phyloP scores from a whole-genome alignment of 1,139 yeast species.

The Saccharomyces pastorianus region DNA sequence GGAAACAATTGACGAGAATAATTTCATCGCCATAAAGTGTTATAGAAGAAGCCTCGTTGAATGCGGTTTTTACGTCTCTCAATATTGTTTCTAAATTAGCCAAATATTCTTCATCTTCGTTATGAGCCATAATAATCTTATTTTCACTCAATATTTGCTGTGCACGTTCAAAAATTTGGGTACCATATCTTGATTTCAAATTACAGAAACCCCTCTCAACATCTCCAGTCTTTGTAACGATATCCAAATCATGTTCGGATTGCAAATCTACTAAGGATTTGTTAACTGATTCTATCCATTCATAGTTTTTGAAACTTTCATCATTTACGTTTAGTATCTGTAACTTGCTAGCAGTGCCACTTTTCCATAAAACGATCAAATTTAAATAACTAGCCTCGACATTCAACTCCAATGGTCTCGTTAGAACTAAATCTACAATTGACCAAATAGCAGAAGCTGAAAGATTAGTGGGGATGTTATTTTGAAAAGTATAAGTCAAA shows the following conservation, averaged over 20 bases:
- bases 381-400: slow-evolving; percentile 16
- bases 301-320: slow-evolving; percentile 17
- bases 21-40: slow-evolving; percentile 26
- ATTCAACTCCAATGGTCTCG: slow-evolving; percentile 24
- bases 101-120: slow-evolving; percentile 19
- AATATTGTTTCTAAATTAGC: slow-evolving; percentile 27
- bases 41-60: slow-evolving; percentile 47
- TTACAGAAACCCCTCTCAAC: slow-evolving; percentile 16
- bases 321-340: slow-evolving; percentile 32
- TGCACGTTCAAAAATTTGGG: slow-evolving; percentile 19
- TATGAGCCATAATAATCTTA: slow-evolving; percentile 15
- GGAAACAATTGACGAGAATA: slow-evolving; percentile 23
- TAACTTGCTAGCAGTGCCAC: slow-evolving; percentile 48
- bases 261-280: slow-evolving; percentile 23
- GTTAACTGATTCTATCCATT: slow-evolving; percentile 29
- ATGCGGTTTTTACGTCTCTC: slow-evolving; percentile 52
- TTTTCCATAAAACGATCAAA: slow-evolving; percentile 50
- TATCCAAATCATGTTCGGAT: slow-evolving; percentile 15
- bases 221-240: slow-evolving; percentile 13
- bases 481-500: slow-evolving; percentile 6
- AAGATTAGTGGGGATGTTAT: slow-evolving; percentile 19
- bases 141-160: slow-evolving; percentile 22
- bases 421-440: slow-evolving; percentile 33
- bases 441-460: slow-evolving; percentile 44
- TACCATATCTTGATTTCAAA: slow-evolving; percentile 22